These are phyloP conservation scores for Beauveria brongniartii DNA, from an alignment of 2,329 filamentous ascomycete genomes.

Conservation along the genomic window DNA sequence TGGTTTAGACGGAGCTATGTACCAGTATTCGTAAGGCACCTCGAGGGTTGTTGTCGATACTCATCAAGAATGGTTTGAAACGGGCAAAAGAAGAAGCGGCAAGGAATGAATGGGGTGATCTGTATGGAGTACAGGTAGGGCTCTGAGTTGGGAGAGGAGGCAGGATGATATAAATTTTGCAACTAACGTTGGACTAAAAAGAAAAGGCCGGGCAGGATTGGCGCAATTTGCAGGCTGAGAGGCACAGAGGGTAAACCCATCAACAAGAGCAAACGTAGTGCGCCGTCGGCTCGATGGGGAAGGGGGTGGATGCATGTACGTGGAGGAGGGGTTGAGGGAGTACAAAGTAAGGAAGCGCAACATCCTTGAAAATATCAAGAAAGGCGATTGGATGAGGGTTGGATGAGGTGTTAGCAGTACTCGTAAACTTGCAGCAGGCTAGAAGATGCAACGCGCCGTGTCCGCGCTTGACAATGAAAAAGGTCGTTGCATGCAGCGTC, in stretches of 20 bases:
- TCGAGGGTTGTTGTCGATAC: neutral
- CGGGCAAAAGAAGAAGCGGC: neutral
- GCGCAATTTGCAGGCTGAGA: constrained; percentile 12
- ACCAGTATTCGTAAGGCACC: neutral
- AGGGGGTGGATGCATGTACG: neutral
- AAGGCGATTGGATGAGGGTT: constrained; percentile 1
- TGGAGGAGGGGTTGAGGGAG: neutral
- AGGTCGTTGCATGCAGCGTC: neutral
- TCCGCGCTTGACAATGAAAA: neutral
- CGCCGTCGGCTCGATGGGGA: neutral
- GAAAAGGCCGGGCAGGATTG: constrained; percentile 3
- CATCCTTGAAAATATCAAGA: neutral
- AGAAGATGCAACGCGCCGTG: neutral
- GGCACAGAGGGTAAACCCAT: constrained; percentile 7
- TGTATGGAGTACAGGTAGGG: neutral
- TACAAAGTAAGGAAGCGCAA: neutral
- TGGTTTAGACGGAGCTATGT: constrained; percentile 6
- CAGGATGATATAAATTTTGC: constrained; percentile 6
- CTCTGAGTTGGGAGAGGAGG: neutral
- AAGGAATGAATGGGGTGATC: constrained; percentile 7
- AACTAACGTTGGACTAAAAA: neutral
- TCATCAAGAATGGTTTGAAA: neutral
- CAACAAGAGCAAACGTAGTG: constrained; percentile 5
- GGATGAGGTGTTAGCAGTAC: neutral
- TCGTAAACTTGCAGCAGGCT: neutral